Conservation (phyloP, 257 asterid species). For the Lithospermum erythrorhizon region DNA sequence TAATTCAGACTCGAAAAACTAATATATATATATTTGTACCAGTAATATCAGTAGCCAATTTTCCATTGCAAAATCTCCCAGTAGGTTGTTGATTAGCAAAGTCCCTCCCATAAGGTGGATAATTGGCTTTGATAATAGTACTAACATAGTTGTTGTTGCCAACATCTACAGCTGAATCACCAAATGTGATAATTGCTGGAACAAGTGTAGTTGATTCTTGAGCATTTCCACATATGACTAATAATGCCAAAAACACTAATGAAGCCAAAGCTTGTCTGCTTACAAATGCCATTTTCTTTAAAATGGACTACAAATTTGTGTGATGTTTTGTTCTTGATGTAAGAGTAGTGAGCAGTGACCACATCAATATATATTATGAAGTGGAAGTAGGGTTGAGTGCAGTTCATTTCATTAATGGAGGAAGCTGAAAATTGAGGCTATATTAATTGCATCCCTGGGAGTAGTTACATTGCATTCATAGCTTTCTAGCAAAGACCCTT, state of each 20-base stretch:
- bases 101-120: slow-evolving; percentile 57
- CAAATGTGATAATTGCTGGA: slow-evolving; percentile 46
- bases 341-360: background rate
- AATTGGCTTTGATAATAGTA: slow-evolving; percentile 32
- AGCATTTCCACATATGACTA: slow-evolving; percentile 25
- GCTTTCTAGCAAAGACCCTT: background rate
- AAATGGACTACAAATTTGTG: slow-evolving; percentile 1
- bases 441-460: background rate
- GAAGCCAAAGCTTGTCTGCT: slow-evolving; percentile 5
- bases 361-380: background rate
- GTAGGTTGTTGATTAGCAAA: slow-evolving; percentile 39
- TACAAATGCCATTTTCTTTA: slow-evolving; percentile 15
- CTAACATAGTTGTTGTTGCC: slow-evolving; percentile 54
- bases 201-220: slow-evolving; percentile 35
- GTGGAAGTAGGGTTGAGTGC: background rate
- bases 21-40: slow-evolving; percentile 11
- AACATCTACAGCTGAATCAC: slow-evolving; percentile 73
- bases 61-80: slow-evolving; percentile 66
- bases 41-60: slow-evolving; percentile 44
- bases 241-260: slow-evolving; percentile 20
- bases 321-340: slow-evolving; percentile 9
- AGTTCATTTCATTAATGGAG: background rate
- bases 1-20: too few relatives aligned
- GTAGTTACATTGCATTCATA: background rate
- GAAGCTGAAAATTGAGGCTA: background rate